Conservation (phyloP, 2,329 filamentous ascomycete genomes). For the Neonectria ditissima region DNA sequence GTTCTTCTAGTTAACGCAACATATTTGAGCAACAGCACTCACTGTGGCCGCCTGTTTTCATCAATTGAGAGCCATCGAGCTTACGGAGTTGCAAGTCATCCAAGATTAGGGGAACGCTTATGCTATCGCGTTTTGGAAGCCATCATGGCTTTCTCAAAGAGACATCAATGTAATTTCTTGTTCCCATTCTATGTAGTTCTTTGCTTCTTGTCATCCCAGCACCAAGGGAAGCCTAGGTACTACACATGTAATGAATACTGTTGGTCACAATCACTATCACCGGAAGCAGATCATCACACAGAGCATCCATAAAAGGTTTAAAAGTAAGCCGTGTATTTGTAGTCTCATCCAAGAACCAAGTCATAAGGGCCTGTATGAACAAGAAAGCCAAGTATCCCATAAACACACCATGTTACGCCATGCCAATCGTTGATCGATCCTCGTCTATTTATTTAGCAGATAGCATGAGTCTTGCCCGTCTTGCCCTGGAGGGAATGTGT, state of each 20-base stretch:
- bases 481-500: slow-evolving; percentile 90
- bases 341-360: slow-evolving; percentile 29
- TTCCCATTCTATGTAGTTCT: too few relatives aligned
- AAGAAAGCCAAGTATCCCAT: slow-evolving; percentile 24
- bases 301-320: background rate
- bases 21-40: too few relatives aligned
- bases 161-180: too few relatives aligned
- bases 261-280: background rate
- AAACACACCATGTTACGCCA: slow-evolving; percentile 39
- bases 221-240: too few relatives aligned
- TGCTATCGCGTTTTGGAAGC: too few relatives aligned
- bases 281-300: background rate
- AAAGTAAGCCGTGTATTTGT: slow-evolving; percentile 20
- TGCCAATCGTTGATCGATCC: slow-evolving; percentile 21
- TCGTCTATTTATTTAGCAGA: slow-evolving; percentile 70
- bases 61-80: too few relatives aligned
- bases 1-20: too few relatives aligned
- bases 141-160: background rate
- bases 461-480: slow-evolving; percentile 87
- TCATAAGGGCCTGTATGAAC: slow-evolving; percentile 29
- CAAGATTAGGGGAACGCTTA: too few relatives aligned
- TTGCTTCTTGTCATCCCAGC: too few relatives aligned
- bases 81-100: too few relatives aligned
- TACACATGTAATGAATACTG: too few relatives aligned
- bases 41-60: too few relatives aligned